Base-by-base conservation (phyloP, 306 rosid species). In the Vigna radiata region DNA sequence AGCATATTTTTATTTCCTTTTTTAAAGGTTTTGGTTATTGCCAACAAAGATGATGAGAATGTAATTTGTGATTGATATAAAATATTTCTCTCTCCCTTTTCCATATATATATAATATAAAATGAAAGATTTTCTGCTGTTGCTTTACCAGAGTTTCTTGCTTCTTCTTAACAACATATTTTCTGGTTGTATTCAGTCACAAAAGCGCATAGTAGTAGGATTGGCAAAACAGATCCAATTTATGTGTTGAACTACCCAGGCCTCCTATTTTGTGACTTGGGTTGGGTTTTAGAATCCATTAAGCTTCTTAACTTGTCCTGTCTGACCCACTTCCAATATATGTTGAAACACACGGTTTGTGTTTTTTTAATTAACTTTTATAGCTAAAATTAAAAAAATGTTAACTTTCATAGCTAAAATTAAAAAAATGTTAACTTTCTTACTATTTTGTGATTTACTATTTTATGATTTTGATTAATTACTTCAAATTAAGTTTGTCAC, bases 141-240 rank as follows among this genome's bases (percentile, higher is more conserved):
- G 25, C 75, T 68, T 55, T 29, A n/a, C 43, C 44, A 17, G 16
- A 43, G 68, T 68, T 43, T 55, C 12, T 67, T 9, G 46, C 48
- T 54, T 67, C 65, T 66, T 47, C 47, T 78, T 36, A 69, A 70
- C 70, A 10, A 5, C 48, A 31, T 17, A 63, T 58, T 19, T 27
- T 79, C 73, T 27, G 74, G 68, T 53, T 63, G 21, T 79, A 39
- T 52, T 52, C 10, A 0, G 31, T 6, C 67, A 12, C 23, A 73
- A 73, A 73, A 54, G 55, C 44, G 29, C 25, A 5, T 5, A 33
- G 43, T 44, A 2, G 9, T 16, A 29, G 43, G 4, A 60, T 29
- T 60, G 43, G 21, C 19, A 29, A 60, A 60, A 27, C 43, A 29
- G 6, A 19, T 27, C 43, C 11, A 27, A 25, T 17, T 59, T 27